Base-by-base conservation (phyloP, 305 asterid species). In the Rubia balearica region DNA sequence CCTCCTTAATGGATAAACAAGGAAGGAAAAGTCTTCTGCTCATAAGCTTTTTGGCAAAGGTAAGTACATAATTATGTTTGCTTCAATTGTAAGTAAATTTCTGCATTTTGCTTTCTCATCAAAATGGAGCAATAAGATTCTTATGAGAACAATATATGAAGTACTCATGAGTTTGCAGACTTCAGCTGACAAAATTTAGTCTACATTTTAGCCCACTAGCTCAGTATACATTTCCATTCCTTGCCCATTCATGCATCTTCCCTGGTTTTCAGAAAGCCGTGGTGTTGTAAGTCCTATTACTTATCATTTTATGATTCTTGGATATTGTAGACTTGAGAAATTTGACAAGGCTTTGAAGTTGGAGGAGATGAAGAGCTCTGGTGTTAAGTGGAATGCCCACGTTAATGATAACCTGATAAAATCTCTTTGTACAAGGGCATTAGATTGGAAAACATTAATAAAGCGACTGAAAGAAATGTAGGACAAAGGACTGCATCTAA, bases 21-120 rank as follows among this genome's bases (percentile, higher is more conserved):
- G 98, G 98, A 84, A 84, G 97, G 81, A 93, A 91, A 82, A 89
- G 89, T 87, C 98, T 93, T 77, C 82, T 93, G 79, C 90, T 93
- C 49, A 84, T 80, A 68, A 93, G 98, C 86, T 91, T 88, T 82
- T 71, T 87, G 59, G 98, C 96, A 79, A 93, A 91, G 98, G 98
- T 93, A 84, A 69, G 79, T 64, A 0, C 59, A 51, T 4, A 36
- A 21, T 63, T 57, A 8, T 21, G 40, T 2, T 4, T 27, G 30
- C n/a, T 9, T n/a, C 42, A 51, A 10, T 22, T 51, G n/a, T 38
- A 68, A 45, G 0, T 14, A 13, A 5, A 24, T 30, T 67, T 45
- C 1, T 33, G 9, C 49, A 40, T 24, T 27, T 21, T 8, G 17
- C 45, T 56, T 65, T 57, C 7, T 11, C 16, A 16, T 67, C 12